Percentiles rank a stretch among this genome's conserved stretches.
Evolutionary conservation across 2,329 filamentous ascomycete genomes (phyloP).

Genomic region (Penicillium sp.): DNA sequence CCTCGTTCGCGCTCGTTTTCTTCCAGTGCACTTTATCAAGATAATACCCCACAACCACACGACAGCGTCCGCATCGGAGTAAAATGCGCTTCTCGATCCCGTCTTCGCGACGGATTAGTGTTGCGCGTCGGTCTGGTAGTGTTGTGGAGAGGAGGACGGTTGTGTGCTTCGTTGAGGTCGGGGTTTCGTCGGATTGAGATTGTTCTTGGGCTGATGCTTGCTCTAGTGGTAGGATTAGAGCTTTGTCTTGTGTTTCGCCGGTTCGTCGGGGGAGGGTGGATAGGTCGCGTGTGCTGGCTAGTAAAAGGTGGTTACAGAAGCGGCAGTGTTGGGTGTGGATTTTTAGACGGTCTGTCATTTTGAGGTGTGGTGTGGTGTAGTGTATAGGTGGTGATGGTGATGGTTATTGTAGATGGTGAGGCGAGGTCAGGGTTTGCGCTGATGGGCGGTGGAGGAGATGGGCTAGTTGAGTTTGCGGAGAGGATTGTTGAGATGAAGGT

Average conservation of each 20-base stretch:
- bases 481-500: too few relatives aligned
- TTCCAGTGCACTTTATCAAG: conserved; percentile 58
- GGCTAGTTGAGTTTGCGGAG: too few relatives aligned
- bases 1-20: conserved; percentile 2
- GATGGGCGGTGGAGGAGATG: too few relatives aligned
- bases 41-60: conserved; percentile 65
- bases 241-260: conserved; percentile 54
- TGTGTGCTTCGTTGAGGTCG: conserved; percentile 35
- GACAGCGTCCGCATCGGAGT: conserved; percentile 64
- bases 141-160: conserved; percentile 59
- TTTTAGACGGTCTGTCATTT: conserved; percentile 24
- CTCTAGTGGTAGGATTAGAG: conserved; percentile 62
- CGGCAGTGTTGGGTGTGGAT: conserved; percentile 63
- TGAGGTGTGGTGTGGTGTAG: neutral
- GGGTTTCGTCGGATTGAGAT: conserved; percentile 18
- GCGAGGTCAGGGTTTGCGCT: too few relatives aligned
- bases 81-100: conserved; percentile 70
- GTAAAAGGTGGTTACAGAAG: conserved; percentile 67
- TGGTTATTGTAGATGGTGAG: too few relatives aligned
- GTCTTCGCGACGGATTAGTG: conserved; percentile 60
- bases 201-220: too few relatives aligned
- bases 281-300: conserved; percentile 62
- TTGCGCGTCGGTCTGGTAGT: conserved; percentile 51
- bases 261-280: conserved; percentile 57
- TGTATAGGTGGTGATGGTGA: neutral